Evolutionary conservation across 2,329 filamentous ascomycete genomes (phyloP), one percentile per base, ranked within the genome.

Genomic region (Orbilia blumenaviensis): DNA sequence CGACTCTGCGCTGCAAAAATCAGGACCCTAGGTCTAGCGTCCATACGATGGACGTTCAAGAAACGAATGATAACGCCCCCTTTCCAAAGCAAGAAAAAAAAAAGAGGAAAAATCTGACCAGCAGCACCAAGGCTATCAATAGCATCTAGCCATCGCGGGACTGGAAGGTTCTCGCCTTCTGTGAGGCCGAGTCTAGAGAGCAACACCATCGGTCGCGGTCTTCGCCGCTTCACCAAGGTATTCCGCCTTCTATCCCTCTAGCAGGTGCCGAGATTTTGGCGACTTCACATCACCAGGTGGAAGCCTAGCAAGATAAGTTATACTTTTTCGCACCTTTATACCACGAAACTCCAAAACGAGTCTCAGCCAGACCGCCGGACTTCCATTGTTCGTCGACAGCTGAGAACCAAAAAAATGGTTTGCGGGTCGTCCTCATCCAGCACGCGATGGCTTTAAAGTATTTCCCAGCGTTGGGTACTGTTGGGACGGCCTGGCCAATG

Each of bases 361-460:
- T 62, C 48, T 77, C 67, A 14, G 73, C 67, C 2, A 48, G 16
- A 18, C 50, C 62, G 25, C 66, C 66, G 23, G 66, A 21, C 36
- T 77, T 77, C 73, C 73, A 77, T 42, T 46, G 58, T 42, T 77
- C 73, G 23, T 77, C 67, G 36, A 77, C 50, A n/a, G 52, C 77
- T 42, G 77, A 78, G 62, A 81, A 81, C 78, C 79, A 81, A 54
- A 80, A 80, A 75, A 74, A 79, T 1, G 79, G 77, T 25, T 77
- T 79, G 16, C 66, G 60, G 0, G 78, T 73, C 18, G 48, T 10
- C 48, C 74, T 54, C 44, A 81, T 73, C 61, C 84, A 83, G 85
- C 89, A 91, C 62, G 86, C 89, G 77, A 90, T 83, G 38, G 86
- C 83, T 61, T 86, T 83, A 88, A 89, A 91, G 85, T 89, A 91